A percentile compares a stretch with the other conserved stretches of the same genome.
Evolutionary conservation across 148 eudicot species (phyloP).

Genomic region (Amaranthus hypochondriacus): DNA sequence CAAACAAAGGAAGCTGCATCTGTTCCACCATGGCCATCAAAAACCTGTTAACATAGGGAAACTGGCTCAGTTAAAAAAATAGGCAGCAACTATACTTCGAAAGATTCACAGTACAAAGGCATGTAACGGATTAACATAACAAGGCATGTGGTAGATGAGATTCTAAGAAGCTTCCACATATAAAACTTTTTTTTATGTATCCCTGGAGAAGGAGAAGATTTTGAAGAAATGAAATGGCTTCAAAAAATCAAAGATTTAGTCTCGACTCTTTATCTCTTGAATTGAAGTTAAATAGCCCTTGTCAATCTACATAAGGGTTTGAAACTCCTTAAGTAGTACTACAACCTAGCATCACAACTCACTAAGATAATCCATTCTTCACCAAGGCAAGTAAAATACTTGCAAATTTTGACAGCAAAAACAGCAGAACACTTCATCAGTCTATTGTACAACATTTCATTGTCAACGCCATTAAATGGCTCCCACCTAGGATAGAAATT

Average conservation of each 20-base stretch:
- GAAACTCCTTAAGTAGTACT: neutral
- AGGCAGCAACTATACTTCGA: neutral
- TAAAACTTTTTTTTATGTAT: neutral
- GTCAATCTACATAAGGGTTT: neutral
- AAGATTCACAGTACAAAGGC: neutral
- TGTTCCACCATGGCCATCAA: conserved; percentile 90
- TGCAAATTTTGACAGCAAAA: neutral
- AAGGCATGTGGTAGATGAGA: neutral
- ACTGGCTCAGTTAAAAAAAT: neutral
- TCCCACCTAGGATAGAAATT: no score
- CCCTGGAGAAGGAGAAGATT: neutral
- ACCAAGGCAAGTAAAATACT: neutral
- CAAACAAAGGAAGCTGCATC: conserved; percentile 76
- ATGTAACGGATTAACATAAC: neutral
- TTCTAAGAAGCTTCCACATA: neutral
- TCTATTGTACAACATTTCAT: no score
- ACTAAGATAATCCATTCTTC: neutral
- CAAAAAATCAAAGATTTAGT: no score
- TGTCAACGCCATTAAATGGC: no score
- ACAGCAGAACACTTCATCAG: no score
- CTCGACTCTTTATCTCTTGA: neutral
- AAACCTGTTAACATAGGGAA: conserved; percentile 46
- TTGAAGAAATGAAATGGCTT: neutral
- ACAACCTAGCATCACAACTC: neutral
- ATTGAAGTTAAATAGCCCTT: neutral